Percentiles rank a stretch among this genome's conserved stretches.
Evolutionary conservation across 805 yeast species (phyloP).

Genomic region (Nakazawaea siamensis): DNA sequence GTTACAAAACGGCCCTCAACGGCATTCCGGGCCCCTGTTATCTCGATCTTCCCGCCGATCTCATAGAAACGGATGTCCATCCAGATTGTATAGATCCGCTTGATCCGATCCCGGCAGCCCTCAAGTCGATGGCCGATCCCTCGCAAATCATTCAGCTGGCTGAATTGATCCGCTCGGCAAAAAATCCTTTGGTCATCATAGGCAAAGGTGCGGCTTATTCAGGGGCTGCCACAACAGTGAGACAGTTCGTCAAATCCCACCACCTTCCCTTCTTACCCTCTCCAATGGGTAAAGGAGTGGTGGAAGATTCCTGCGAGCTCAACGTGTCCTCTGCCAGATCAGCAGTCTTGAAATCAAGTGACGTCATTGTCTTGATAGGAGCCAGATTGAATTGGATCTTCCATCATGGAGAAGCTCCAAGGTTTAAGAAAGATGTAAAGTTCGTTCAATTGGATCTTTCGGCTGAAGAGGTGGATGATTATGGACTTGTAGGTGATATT

Average conservation of each 20-base stretch:
- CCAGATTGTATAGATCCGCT: conserved; percentile 6
- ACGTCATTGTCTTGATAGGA: conserved; percentile 52
- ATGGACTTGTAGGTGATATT: conserved; percentile 52
- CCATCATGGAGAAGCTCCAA: conserved; percentile 56
- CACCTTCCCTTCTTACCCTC: conserved; percentile 57
- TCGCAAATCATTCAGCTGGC: conserved; percentile 27
- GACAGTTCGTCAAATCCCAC: conserved; percentile 32
- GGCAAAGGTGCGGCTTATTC: conserved; percentile 60
- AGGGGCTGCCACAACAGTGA: conserved; percentile 29
- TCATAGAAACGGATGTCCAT: conserved; percentile 28
- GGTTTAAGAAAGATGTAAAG: conserved; percentile 34
- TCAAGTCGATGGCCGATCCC: conserved; percentile 28
- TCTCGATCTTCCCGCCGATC: conserved; percentile 57
- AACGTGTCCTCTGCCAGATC: conserved; percentile 62
- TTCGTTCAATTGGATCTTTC: conserved; percentile 51
- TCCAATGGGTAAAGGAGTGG: conserved; percentile 73
- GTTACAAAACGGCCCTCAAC: conserved; percentile 31
- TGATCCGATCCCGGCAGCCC: conserved; percentile 14
- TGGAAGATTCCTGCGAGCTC: conserved; percentile 36
- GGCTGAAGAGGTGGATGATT: conserved; percentile 42
- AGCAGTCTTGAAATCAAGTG: conserved; percentile 46
- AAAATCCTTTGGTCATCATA: conserved; percentile 44
- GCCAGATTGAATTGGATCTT: conserved; percentile 70
- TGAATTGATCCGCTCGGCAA: conserved; percentile 23
- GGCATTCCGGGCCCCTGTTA: conserved; percentile 59